Conservation (phyloP, 1,139 yeast species). For the Yamadazyma oceani region DNA sequence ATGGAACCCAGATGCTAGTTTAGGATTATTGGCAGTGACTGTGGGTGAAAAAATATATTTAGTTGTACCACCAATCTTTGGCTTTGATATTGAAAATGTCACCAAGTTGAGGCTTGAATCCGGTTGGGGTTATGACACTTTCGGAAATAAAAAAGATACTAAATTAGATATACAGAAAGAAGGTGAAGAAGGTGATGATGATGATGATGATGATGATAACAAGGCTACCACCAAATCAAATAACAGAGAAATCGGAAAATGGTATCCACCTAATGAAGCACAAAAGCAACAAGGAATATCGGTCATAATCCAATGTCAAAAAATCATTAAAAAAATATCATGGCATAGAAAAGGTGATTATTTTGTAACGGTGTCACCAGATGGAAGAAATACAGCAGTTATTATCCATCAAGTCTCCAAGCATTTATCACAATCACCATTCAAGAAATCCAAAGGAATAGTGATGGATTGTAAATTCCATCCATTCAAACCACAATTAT, state of each 20-base stretch:
- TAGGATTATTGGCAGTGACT: slow-evolving; percentile 79
- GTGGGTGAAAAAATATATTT: slow-evolving; percentile 81
- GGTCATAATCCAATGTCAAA: slow-evolving; percentile 65
- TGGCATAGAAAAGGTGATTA: slow-evolving; percentile 99
- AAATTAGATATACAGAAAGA: slow-evolving; percentile 40
- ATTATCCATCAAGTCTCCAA: slow-evolving; percentile 92
- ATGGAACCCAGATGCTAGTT: slow-evolving; percentile 82
- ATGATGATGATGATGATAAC: slow-evolving; percentile 30
- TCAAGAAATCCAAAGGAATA: slow-evolving; percentile 88
- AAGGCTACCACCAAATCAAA: slow-evolving; percentile 30
- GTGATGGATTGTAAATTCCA: slow-evolving; percentile 96
- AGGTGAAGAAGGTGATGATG: slow-evolving; percentile 42
- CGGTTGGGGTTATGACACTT: slow-evolving; percentile 90
- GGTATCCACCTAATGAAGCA: slow-evolving; percentile 78
- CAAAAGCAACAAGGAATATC: slow-evolving; percentile 69
- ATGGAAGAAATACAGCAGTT: slow-evolving; percentile 83
- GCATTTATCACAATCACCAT: slow-evolving; percentile 97
- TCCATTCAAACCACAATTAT: slow-evolving; percentile 91
- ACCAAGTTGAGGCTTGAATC: slow-evolving; percentile 79
- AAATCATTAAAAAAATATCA: slow-evolving; percentile 75
- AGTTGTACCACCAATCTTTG: slow-evolving; percentile 87
- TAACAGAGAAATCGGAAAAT: slow-evolving; percentile 67
- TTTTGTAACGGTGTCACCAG: slow-evolving; percentile 91
- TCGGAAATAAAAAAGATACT: slow-evolving; percentile 49
- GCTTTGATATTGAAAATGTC: slow-evolving; percentile 79